Conservation (phyloP, 768 basidiomycete species). For the Psilocybe subaeruginosa region DNA sequence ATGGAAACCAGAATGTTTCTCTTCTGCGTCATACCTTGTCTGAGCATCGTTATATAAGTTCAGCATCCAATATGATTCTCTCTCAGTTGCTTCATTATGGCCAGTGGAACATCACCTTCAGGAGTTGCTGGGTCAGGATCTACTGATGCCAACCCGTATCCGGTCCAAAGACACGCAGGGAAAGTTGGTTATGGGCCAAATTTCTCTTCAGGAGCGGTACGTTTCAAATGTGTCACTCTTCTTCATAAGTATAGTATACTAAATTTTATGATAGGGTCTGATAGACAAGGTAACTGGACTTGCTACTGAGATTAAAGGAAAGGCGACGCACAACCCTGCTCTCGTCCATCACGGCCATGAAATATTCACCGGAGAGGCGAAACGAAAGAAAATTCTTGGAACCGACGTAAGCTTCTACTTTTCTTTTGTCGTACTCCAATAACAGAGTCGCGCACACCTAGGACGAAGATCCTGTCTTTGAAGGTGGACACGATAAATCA, state of each 20-base stretch:
- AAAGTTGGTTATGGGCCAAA: constrained; percentile 42
- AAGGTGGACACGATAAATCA: not conserved
- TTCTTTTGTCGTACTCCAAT: no score
- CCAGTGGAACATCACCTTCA: constrained; percentile 5
- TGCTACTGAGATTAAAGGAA: constrained; percentile 37
- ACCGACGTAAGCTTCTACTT: constrained; percentile 15
- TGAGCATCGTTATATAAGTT: not conserved
- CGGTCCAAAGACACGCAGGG: constrained; percentile 41
- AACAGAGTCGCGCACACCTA: not conserved
- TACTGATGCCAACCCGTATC: constrained; percentile 24
- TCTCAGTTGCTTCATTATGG: not conserved
- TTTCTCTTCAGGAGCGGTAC: constrained; percentile 30
- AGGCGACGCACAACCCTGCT: constrained; percentile 31
- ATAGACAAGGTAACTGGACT: constrained; percentile 35
- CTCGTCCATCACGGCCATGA: constrained; percentile 31
- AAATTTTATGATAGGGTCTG: constrained; percentile 23
- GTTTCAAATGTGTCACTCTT: constrained; percentile 3
- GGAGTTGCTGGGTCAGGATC: not conserved
- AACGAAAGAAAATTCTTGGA: constrained; percentile 30
- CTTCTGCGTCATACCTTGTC: constrained; percentile 6
- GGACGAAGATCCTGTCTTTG: constrained; percentile 3
- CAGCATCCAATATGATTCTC: not conserved
- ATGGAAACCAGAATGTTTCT: not conserved
- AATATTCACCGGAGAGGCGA: constrained; percentile 32
- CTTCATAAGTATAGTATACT: not conserved